Base-by-base conservation (phyloP, 2,329 filamentous ascomycete genomes). In the Emergomyces orientalis region DNA sequence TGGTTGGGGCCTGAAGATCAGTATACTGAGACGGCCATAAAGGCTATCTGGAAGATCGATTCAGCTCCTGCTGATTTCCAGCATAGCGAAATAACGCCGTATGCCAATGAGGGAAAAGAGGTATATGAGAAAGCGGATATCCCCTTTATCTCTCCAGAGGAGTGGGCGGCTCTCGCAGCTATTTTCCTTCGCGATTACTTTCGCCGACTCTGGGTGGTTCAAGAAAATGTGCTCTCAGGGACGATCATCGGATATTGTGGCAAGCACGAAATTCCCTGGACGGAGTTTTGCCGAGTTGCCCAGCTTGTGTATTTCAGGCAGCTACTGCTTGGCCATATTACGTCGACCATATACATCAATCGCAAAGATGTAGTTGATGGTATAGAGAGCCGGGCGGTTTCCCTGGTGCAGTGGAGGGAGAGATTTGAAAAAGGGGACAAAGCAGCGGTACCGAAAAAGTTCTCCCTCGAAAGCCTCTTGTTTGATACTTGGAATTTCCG, bases 121-220 rank as follows among this genome's bases (percentile, higher is more conserved):
- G 32, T 64, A 9, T 63, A 61, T 37, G 61, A 63, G 17, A 54
- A 61, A n/a, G 39, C 52, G 17, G 61, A 30, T 6, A 60, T 68
- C 30, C 62, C 65, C 19, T 63, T 63, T 27, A 49, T 66, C 34
- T 60, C 61, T 14, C 17, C 54, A 39, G 55, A 60, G 14, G 65
- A 65, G 49, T 66, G 63, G 63, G 51, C 52, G 8, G 58, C 65
- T 19, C 32, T 66, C 25, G 63, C 63, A 9, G 54, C 63, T 14
- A 43, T 70, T 32, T 62, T 70, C 17, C 63, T 58, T n/a, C 63
- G 66, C 34, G 61, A 60, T 22, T 70, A 67, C 55, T 70, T 68
- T 63, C 54, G 63, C 11, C 57, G 68, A 13, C 64, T 69, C 5
- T 70, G 68, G 68, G 65, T 70, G 6, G 64, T 69, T 5, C 68